Conservation (phyloP, 805 yeast species). For the Starmerella riodocensis region DNA sequence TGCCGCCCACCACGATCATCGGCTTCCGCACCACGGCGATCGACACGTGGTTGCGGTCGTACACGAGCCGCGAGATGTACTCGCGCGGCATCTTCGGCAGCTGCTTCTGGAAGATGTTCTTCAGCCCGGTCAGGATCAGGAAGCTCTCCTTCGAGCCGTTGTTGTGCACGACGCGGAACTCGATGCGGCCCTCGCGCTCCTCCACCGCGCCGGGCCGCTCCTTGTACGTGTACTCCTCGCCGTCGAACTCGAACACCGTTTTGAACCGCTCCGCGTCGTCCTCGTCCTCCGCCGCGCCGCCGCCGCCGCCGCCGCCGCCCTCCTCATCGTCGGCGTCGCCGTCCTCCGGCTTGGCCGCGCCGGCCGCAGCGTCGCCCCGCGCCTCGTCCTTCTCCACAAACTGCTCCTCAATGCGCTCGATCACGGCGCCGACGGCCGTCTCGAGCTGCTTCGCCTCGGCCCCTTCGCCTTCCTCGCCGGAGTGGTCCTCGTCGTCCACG, state of each 20-base stretch:
- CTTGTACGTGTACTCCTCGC: constrained; percentile 65
- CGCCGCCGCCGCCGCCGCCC: constrained; percentile 22
- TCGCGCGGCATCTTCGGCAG: constrained; percentile 98
- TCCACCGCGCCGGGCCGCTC: constrained; percentile 91
- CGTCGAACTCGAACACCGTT: constrained; percentile 56
- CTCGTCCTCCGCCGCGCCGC: constrained; percentile 20
- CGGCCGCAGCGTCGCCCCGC: constrained; percentile 14
- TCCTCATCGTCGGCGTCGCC: constrained; percentile 19
- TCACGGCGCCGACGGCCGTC: constrained; percentile 20
- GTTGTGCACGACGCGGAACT: constrained; percentile 91
- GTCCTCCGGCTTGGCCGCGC: constrained; percentile 12
- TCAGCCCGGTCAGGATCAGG: constrained; percentile 86
- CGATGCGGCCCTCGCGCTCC: constrained; percentile 84
- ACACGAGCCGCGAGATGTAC: constrained; percentile 85
- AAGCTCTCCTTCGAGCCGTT: constrained; percentile 77
- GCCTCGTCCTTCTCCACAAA: constrained; percentile 21
- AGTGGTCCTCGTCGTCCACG: constrained; percentile 18
- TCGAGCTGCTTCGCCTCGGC: constrained; percentile 23
- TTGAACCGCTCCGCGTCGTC: constrained; percentile 25
- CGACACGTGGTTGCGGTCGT: constrained; percentile 85
- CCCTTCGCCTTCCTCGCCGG: no score
- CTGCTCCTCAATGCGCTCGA: constrained; percentile 25
- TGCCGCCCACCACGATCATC: constrained; percentile 92
- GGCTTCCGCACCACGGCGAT: constrained; percentile 94
- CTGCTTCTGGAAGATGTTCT: constrained; percentile 93